Base-by-base conservation (phyloP, 2,329 filamentous ascomycete species). In the Colletotrichum tofieldiae region DNA sequence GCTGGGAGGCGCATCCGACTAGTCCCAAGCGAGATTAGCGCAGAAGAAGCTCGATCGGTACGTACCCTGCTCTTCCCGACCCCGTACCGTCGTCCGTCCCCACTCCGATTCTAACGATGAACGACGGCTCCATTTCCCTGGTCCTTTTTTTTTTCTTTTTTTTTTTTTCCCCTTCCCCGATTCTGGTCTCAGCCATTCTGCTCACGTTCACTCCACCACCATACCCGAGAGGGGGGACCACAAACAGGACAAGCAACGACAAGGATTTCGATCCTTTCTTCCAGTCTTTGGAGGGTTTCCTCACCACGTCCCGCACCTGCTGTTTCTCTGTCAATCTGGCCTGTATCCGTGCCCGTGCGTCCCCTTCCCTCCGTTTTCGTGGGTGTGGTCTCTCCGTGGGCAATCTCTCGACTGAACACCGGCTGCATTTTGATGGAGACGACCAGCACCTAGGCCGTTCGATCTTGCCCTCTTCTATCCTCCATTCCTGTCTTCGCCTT, bases 211-310 rank as follows among this genome's bases (percentile, higher is more conserved):
- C 72, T 63, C 73, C 66, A 71, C 59, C 55, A 75, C 74, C 74
- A 72, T 73, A 75, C 70, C 65, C 67, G 71, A 72, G 71, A 73
- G 61, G 74, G 74, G 59, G 68, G 73, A 72, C 67, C 67, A 67
- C 55, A 55, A 35, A 45, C 43, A 43, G 45, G 52, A 67, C 66
- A 55, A 63, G 61, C 66, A 59, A 56, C 59, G 54, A 55, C 73
- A 71, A 63, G 73, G 71, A 73, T 73, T 26, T 26, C 39, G 37
- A 74, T 74, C 73, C 73, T 74, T 52, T 62, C 32, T 23, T 54
- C 43, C 66, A 71, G 67, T 62, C 49, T 54, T 63, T 64, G 41
- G 67, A 35, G 64, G 41, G 43, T 37, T 64, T 35, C 43, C 37
- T 43, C n/a, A 39, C 23, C 41, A 61, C 14, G 43, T 23, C 20